Base-by-base conservation (phyloP, 2,329 filamentous ascomycete species). In the Xylariales sp. region DNA sequence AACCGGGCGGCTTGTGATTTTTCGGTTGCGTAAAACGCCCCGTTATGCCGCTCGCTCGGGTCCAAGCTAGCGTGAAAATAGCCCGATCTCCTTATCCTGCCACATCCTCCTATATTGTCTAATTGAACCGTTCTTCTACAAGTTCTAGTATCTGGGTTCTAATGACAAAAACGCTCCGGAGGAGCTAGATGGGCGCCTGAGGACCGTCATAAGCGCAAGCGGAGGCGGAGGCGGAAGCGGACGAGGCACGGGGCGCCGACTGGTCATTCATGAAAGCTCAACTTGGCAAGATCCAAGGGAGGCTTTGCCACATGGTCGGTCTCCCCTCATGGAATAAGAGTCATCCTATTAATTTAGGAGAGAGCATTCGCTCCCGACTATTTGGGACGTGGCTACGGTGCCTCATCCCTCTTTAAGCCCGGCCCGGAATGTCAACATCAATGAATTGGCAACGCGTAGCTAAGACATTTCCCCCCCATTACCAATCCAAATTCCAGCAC, bases 1-100 rank as follows among this genome's bases (percentile, higher is more conserved):
- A 89, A 83, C 84, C 83, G 81, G 84, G 84, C 83, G 34, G 9
- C 23, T 64, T 32, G 39, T 64, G 54, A 46, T n/a, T 36, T 10
- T 9, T n/a, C 12, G 1, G 3, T 1, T 18, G 1, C 2, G 16
- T 39, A 61, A 61, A 55, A 18, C 10, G 18, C 45, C 16, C 12
- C 5, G 4, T 41, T 52, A 48, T 49, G 16, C 10, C 10, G 18
- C n/a, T 28, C 32, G 32, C 9, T 34, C 5, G 34, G 34, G n/a
- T n/a, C 36, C 36, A 28, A 30, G 8, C 10, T 49, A 28, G 10
- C 39, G 39, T 41, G 39, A 41, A 41, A 41, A 41, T 41, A 14
- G 36, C 8, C 23, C 23, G 23, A 23, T 34, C 8, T 8, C 32
- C 32, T 8, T 34, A 34, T 34, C 8, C 32, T 34, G 8, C 32